Evolutionary conservation across 768 basidiomycete genomes (phyloP), one percentile per base, ranked within the genome.

Genomic region (Amanita subjunquillea): DNA sequence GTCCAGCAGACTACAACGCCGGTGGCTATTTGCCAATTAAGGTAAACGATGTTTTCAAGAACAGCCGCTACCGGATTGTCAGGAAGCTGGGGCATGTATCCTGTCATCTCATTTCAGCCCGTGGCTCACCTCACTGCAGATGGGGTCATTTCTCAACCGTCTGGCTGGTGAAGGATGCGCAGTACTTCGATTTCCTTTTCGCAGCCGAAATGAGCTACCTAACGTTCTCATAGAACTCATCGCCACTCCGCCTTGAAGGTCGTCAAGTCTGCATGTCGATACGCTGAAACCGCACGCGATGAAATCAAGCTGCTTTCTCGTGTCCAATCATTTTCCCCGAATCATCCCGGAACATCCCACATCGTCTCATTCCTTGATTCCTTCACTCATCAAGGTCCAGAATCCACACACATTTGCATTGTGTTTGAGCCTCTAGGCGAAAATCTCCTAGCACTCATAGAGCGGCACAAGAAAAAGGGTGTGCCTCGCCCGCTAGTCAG

Each of bases 141-240:
- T 95, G 92, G 92, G 92, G 92, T 37, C 91, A 94, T 70, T 95
- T 95, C 65, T 92, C 89, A 2, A 94, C 92, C 13, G 92, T 93
- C 23, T 93, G 91, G 91, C 83, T 92, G 32, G 87, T 88, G 17
- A 83, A 84, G 62, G 90, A 91, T 64, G 67, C 71, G 25, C 69
- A 79, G 88, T 91, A 58, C 4, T 9, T 9, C 63, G 87, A 77
- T 42, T 53, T 44, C 12, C 22, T 39, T 59, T 48, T 48, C 38
- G 29, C 54, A 49, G 45, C 15, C 48, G 13, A 13, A 37, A 42
- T 32, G 27, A 60, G 57, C 55, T 56, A 57, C 36, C 37, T 20
- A 17, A 42, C 15, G 41, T 25, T 3, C 48, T 20, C 36, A 23
- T 59, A 94, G 91, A 6, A 72, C 76, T 40, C 75, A 78, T 30